These are phyloP conservation scores for Coemansia sp. DNA, from an alignment of 371 early-diverging fungal genomes.

Conservation along the genomic window DNA sequence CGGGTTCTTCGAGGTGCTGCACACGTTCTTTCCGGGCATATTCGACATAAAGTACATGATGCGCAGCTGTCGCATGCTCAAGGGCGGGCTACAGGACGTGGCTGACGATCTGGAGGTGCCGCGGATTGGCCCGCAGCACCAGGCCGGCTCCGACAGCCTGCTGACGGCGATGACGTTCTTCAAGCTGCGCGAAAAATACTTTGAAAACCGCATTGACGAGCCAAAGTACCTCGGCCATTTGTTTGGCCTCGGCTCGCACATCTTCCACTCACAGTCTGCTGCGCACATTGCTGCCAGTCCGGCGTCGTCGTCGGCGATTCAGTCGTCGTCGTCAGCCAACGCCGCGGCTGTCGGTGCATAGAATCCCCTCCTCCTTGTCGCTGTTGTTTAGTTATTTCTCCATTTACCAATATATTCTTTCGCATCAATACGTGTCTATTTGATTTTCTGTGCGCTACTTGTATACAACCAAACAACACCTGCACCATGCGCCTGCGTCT, in stretches of 20 bases:
- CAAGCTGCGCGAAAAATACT: constrained; percentile 92
- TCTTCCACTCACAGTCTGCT: constrained; percentile 15
- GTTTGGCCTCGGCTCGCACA: constrained; percentile 48
- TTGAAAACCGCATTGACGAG: constrained; percentile 94
- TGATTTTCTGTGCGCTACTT: too few relatives aligned
- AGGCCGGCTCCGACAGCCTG: constrained; percentile 99
- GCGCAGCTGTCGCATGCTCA: constrained; percentile 93
- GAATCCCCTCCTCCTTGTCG: too few relatives aligned
- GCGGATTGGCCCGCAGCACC: constrained; percentile 98
- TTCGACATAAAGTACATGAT: constrained; percentile 99
- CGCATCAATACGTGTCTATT: too few relatives aligned
- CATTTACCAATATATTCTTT: too few relatives aligned
- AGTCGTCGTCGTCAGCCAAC: too few relatives aligned
- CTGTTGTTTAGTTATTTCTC: too few relatives aligned
- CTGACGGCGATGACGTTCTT: constrained; percentile 97
- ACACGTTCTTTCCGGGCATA: constrained; percentile 95
- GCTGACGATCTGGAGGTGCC: constrained; percentile 94
- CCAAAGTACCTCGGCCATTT: constrained; percentile 69
- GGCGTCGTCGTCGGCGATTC: too few relatives aligned
- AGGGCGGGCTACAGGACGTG: constrained; percentile 99
- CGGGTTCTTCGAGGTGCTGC: constrained; percentile 94
- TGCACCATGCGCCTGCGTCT: too few relatives aligned
- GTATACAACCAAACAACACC: too few relatives aligned
- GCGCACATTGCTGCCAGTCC: too few relatives aligned
- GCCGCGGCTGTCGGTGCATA: too few relatives aligned